Evolutionary conservation across 257 asterid species (phyloP), one percentile per base, ranked within the genome.

Genomic region (Solanum lycopersicoides): DNA sequence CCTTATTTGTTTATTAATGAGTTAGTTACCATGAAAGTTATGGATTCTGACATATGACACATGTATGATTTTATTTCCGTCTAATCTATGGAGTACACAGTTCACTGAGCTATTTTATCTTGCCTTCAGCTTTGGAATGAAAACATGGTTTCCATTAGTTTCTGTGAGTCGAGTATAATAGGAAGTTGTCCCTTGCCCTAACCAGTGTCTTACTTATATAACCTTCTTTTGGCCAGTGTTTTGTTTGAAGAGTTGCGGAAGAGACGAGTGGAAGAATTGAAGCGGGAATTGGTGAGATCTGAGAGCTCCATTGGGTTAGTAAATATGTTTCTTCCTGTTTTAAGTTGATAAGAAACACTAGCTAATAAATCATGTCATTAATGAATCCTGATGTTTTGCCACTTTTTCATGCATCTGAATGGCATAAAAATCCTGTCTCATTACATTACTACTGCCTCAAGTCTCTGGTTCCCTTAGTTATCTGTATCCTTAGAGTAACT

Each of bases 251-350:
- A 94, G 90, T 93, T 97, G 88, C 93, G 93, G 88, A 91, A 94
- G 90, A 90, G 89, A 69, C 95, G 98, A 86, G 91, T 97, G 84
- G 98, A 93, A 18, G 98, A 95, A 92, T 91, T 97, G 90, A 95
- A 92, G 90, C 91, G 87, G 88, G 96, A 93, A 86, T 91, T 97
- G 87, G 95, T 91, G 85, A 93, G 88, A 93, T 95, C 96, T 72
- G 99, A 93, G 86, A 94, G 91, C 88, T 93, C 98, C 42, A 97
- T 97, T 86, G 97, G 98, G 99, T 95, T 87, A 88, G 96, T 93
- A 35, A 68, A 45, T 69, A 8, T 86, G 35, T 23, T 44, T 7
- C 74, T 42, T 53, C 50, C 41, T 21, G 23, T 87, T 74, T 10
- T 16, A 80, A 44, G 44, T 80, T 79, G 63, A 16, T 65, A 77